phyloP scores from a whole-genome alignment of 169 alveolate genomes.

The Ichthyophthirius multifiliis region DNA sequence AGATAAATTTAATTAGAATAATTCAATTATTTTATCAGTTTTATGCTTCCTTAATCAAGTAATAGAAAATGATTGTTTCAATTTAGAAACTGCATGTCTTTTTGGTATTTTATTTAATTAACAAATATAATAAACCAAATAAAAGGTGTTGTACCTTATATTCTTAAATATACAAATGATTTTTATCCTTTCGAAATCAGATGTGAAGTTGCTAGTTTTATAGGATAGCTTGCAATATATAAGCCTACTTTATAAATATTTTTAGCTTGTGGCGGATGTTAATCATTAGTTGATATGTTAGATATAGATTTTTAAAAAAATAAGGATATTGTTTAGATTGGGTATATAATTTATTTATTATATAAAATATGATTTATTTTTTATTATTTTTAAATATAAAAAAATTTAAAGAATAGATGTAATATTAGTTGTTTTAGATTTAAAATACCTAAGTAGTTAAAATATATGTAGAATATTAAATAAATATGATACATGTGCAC shows the following conservation, averaged over 20 bases:
- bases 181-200: neutral
- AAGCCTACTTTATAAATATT: neutral
- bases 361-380: neutral
- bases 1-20: neutral
- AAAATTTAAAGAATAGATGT: neutral
- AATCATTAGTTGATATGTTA: neutral
- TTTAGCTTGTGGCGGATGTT: neutral
- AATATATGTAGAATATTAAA: neutral
- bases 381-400: neutral
- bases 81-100: conserved; percentile 2
- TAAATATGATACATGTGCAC: neutral
- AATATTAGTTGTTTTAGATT: neutral
- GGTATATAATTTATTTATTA: neutral
- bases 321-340: neutral
- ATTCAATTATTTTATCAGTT: neutral
- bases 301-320: neutral
- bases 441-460: neutral
- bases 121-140: neutral
- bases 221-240: neutral
- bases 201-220: neutral
- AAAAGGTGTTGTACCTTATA: neutral
- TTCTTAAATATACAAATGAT: neutral
- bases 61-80: neutral
- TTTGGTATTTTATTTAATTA: neutral
- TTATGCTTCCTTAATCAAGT: neutral